Evolutionary conservation across 306 rosid species (phyloP), one percentile per base, ranked within the genome.

Genomic region (Rubus parviflorus): DNA sequence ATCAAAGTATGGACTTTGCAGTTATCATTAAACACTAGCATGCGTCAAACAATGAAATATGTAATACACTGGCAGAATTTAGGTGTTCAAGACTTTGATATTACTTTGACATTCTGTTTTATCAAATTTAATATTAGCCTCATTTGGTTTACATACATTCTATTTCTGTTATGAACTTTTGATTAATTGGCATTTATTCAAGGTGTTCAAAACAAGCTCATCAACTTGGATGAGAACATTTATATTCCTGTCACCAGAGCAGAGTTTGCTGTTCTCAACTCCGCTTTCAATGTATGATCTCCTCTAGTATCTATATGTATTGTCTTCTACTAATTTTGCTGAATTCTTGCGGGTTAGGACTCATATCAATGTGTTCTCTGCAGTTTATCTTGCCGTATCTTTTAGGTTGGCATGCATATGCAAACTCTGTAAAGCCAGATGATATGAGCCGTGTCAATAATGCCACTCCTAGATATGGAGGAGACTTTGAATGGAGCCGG

Each of bases 191-290:
- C 37, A 42, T 74, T 83, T 84, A 72, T 77, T 83, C 60, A 75
- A 94, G 97, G 86, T 75, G 97, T 94, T 80, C 97, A 94, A 76
- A 90, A 94, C 95, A 92, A 82, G 86, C 85, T 89, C 60, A 80
- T 83, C 81, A 88, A 94, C 56, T 25, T 88, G 80, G 97, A 94
- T 8, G 97, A 92, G 77, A 94, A 35, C 78, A 83, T 94, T 79
- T 88, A 73, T 79, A 82, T 94, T 84, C 98, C 97, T 10, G 72
- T 94, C 66, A 85, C 98, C 79, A 92, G 77, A 76, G 97, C 93
- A 56, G 98, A 94, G 86, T 83, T 83, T 62, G 78, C 97, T 51
- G 97, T 94, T 81, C 87, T 94, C 79, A 83, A 38, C 64, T 76
- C 97, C 63, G 88, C 91, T 80, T 94, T 94, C 90, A 92, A 87